Conservation (phyloP, 2,329 filamentous ascomycete species). For the Chrysoporthe cubensis region DNA sequence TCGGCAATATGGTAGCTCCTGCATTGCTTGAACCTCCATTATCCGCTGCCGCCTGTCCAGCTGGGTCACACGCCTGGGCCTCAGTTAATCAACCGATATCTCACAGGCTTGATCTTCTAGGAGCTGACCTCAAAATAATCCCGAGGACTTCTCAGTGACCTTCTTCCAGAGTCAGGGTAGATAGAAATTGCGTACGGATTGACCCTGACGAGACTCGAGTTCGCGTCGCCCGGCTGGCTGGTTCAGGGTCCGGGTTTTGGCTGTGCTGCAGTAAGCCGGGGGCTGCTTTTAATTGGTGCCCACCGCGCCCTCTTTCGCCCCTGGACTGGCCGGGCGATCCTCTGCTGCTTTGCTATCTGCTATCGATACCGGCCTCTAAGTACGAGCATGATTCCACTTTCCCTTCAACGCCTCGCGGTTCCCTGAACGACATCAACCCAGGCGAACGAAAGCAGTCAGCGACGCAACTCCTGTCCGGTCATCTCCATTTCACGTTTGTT, state of each 20-base stretch:
- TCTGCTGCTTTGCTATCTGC: neutral
- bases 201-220: neutral
- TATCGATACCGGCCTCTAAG: conserved; percentile 7
- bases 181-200: neutral
- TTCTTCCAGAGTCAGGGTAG: neutral
- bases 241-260: neutral
- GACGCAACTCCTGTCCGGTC: neutral
- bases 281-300: neutral
- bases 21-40: conserved; percentile 19
- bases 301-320: neutral
- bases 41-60: conserved; percentile 17
- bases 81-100: neutral
- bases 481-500: neutral
- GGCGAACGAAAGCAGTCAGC: conserved; percentile 2
- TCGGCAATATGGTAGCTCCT: conserved; percentile 21
- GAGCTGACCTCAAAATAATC: neutral
- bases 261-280: neutral
- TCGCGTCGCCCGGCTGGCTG: neutral
- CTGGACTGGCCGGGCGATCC: neutral
- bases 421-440: conserved; percentile 5
- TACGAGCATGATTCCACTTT: neutral
- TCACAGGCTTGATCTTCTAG: neutral
- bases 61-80: neutral
- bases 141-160: neutral
- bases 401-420: conserved; percentile 13